Evolutionary conservation across 106 monocot species (phyloP), one percentile per base, ranked within the genome.

Genomic region (Dioscorea zingiberensis): DNA sequence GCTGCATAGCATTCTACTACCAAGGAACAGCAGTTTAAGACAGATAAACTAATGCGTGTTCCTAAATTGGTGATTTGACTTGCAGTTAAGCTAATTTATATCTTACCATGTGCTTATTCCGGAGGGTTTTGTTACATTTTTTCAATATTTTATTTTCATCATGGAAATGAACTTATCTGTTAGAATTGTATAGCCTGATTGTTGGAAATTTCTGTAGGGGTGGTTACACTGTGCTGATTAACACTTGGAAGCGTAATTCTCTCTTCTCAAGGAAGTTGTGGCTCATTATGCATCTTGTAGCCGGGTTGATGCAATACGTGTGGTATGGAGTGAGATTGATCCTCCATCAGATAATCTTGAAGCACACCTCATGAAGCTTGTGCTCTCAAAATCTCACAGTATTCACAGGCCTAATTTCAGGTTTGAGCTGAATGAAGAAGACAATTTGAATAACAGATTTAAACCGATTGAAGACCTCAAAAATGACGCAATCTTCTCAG

Each of bases 371-470:
- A 66, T 17, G n/a, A 64, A 69, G 25, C 54, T 68, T 55, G 67
- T 77, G 10, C 3, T 29, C 1, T 67, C 61, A 44, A 55, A 62
- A 26, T 73, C 77, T 19, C 47, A 57, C 54, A 60, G 44, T 67
- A 49, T 46, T 16, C 22, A 56, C 11, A 67, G 64, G 38, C 28
- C 71, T 25, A 72, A 65, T 47, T 49, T 91, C 24, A 75, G 54
- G 48, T 83, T 91, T 49, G 76, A 86, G 61, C 27, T 91, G 55
- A 80, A 86, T 47, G 62, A 73, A 46, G 83, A 86, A 38, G 77
- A 91, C 65, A 86, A 69, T 62, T 56, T 91, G 67, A 91, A 91
- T 48, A 91, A 91, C 28, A 80, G 90, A 59, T 91, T 91, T 55
- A 86, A 86, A 62, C 71, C 65, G 25, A 80, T 86, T 19, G 24